Evolutionary conservation across 305 asterid species (phyloP).

Genomic region (Ilex paraguariensis): DNA sequence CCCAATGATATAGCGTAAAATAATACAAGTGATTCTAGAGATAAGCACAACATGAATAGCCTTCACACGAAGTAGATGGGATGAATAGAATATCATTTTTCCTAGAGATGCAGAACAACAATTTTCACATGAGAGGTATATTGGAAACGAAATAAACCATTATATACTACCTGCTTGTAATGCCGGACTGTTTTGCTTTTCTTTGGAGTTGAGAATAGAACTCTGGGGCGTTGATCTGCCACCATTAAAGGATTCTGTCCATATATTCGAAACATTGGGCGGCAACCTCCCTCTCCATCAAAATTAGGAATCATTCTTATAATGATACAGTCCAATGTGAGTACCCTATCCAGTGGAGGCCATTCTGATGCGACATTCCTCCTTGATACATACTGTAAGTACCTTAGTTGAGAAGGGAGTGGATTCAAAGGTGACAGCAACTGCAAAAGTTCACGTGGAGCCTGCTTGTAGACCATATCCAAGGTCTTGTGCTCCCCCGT

Average conservation of each 20-base stretch:
- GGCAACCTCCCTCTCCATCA: constrained; percentile 85
- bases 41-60: constrained; percentile 13
- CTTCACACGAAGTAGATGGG: background rate
- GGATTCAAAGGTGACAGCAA: constrained; percentile 82
- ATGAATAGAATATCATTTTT: too few species aligned
- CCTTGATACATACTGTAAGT: constrained; percentile 85
- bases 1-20: too few species aligned
- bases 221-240: constrained; percentile 68
- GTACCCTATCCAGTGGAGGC: constrained; percentile 94
- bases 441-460: constrained; percentile 86
- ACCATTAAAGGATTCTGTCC: constrained; percentile 74
- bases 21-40: constrained; percentile 4
- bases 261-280: constrained; percentile 81
- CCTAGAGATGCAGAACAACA: too few species aligned
- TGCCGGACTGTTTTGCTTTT: constrained; percentile 65
- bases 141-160: constrained; percentile 15
- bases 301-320: constrained; percentile 83
- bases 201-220: constrained; percentile 78
- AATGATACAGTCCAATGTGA: constrained; percentile 80
- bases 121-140: too few species aligned
- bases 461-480: constrained; percentile 94
- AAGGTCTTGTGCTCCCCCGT: constrained; percentile 86
- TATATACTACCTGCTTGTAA: constrained; percentile 69
- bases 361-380: constrained; percentile 83
- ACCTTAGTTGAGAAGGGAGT: constrained; percentile 87